These are phyloP conservation scores for Trichosporon inkin DNA, from an alignment of 1,284 basidiomycete species.

Conservation along the genomic window DNA sequence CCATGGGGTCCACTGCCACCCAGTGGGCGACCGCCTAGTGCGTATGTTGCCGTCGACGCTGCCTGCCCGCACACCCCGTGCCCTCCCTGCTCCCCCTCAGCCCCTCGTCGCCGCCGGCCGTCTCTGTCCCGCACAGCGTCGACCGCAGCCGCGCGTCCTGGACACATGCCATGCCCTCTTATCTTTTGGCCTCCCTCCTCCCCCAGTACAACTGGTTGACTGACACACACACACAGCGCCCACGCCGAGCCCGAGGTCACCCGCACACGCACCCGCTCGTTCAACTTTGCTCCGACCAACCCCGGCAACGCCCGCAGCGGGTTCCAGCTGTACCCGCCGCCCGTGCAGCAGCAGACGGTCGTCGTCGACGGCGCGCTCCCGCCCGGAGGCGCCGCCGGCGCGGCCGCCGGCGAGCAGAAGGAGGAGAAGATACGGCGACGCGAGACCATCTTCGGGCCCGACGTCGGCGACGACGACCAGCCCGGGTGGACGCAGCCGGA, in stretches of 20 bases:
- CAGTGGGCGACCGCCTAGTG: slow-evolving; percentile 2
- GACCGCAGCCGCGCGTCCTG: no score
- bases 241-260: slow-evolving; percentile 4
- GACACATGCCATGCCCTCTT: no score
- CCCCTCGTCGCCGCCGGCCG: no score
- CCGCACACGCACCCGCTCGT: not conserved
- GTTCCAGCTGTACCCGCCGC: slow-evolving; percentile 2
- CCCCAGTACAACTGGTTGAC: no score
- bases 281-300: slow-evolving; percentile 6
- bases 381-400: not conserved
- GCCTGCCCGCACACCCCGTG: not conserved
- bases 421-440: slow-evolving; percentile 53
- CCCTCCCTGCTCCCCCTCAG: not conserved
- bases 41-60: not conserved
- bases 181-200: no score
- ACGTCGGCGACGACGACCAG: slow-evolving; percentile 59
- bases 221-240: not conserved
- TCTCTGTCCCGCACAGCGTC: no score
- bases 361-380: slow-evolving; percentile 41
- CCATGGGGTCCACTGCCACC: not conserved
- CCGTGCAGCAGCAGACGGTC: slow-evolving; percentile 16
- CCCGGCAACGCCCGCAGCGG: not conserved
- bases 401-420: slow-evolving; percentile 13
- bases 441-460: slow-evolving; percentile 67
- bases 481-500: slow-evolving; percentile 42